These are phyloP conservation scores for Candolleomyces aberdarensis DNA, from an alignment of 768 basidiomycete genomes.

Conservation along the genomic window DNA sequence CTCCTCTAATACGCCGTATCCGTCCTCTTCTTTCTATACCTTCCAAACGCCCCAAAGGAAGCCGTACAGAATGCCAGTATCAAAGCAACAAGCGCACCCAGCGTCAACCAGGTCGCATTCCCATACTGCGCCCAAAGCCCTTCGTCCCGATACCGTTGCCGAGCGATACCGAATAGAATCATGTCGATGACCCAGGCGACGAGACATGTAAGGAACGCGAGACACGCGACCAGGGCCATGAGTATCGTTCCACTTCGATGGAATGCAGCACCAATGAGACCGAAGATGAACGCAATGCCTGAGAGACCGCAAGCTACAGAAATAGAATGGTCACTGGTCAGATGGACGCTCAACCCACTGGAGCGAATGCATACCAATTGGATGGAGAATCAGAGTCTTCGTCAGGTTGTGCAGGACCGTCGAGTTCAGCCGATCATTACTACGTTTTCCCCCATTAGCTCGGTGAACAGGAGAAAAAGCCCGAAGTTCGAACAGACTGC, in stretches of 20 bases:
- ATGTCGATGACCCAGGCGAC: constrained; percentile 77
- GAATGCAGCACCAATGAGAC: constrained; percentile 62
- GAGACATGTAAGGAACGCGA: constrained; percentile 66
- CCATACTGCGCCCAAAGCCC: constrained; percentile 57
- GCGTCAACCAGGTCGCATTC: constrained; percentile 80
- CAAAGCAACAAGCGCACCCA: constrained; percentile 70
- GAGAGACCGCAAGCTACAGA: constrained; percentile 57
- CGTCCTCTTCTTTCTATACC: constrained; percentile 45
- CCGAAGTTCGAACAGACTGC: constrained; percentile 13
- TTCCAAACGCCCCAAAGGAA: constrained; percentile 63
- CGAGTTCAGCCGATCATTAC: constrained; percentile 46
- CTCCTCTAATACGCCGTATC: constrained; percentile 21
- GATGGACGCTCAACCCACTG: constrained; percentile 5
- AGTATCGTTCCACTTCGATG: constrained; percentile 71
- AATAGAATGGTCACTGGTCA: background rate
- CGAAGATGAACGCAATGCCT: constrained; percentile 63
- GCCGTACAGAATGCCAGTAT: constrained; percentile 64
- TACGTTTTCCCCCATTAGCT: constrained; percentile 14
- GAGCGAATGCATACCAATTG: constrained; percentile 53
- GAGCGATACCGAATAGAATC: constrained; percentile 73
- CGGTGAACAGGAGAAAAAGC: background rate
- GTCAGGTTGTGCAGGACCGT: constrained; percentile 66
- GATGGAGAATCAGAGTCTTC: constrained; percentile 71
- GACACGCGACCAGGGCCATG: constrained; percentile 66
- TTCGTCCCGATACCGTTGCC: constrained; percentile 49